Base-by-base conservation (phyloP, 2,329 filamentous ascomycete genomes). In the Phyllosticta citriasiana region DNA sequence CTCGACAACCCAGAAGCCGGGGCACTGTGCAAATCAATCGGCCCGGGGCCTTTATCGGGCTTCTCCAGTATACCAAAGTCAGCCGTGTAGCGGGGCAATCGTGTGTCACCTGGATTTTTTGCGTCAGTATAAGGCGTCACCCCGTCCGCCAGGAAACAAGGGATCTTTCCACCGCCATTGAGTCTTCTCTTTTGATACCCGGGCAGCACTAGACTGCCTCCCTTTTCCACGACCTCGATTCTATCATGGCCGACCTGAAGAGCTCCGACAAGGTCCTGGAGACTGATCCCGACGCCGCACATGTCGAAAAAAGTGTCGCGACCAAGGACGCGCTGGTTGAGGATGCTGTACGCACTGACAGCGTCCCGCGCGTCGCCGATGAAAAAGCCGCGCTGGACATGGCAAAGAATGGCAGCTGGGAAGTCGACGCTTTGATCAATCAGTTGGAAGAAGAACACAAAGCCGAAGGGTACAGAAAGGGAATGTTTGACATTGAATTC, bases 401-500 rank as follows among this genome's bases (percentile, higher is more conserved):
- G 8, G 60, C 60, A 16, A 62, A 59, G 60, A 52, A 59, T 12
- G 56, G 60, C 40, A 56, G 75, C 58, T 77, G 75, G 74, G 76
- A 78, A 65, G 74, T 75, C 7, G 76, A 78, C 63, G 76, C 76
- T 53, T 64, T 78, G 59, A 75, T 77, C 57, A 72, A 73, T 33
- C 70, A 75, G 33, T 66, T 78, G 58, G 73, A 77, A 65, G 71
- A 73, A 57, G 69, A 77, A 57, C 61, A 75, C 52, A 67, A 71
- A 56, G 67, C 69, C 40, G 64, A 66, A 55, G 73, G 70, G 27
- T 70, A 73, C 64, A 73, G 73, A 67, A 73, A 71, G 62, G 72
- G 74, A 5, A 61, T 74, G 64, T 83, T 84, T 67, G 76, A 86
- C 51, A 64, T 87, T 53, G 73, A 81, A 40, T 84, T 88, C 73